Percentiles rank a stretch among this genome's conserved stretches.
These are phyloP conservation scores for Candida glucosophila DNA, from an alignment of 1,139 yeast species.

Conservation along the genomic window DNA sequence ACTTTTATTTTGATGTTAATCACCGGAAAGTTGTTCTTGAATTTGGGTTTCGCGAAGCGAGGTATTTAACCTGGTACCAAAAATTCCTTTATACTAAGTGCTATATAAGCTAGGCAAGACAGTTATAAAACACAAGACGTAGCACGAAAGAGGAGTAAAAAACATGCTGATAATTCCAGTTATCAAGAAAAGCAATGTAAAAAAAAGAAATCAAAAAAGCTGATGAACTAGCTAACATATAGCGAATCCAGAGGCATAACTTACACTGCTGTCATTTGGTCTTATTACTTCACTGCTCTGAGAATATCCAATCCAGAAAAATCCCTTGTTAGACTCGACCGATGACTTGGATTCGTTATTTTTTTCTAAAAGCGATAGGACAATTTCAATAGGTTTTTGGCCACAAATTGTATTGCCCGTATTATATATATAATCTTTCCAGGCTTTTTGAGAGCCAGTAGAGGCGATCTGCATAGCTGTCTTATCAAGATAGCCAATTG, in stretches of 20 bases:
- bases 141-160: too few species aligned
- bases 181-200: too few species aligned
- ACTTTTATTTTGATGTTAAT: too few species aligned
- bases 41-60: too few species aligned
- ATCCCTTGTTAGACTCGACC: slow-evolving; percentile 8
- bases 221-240: too few species aligned
- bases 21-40: too few species aligned
- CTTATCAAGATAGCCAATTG: slow-evolving; percentile 66
- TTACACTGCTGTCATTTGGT: slow-evolving; percentile 66
- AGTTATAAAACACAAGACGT: too few species aligned
- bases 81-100: too few species aligned
- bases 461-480: slow-evolving; percentile 61
- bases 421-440: slow-evolving; percentile 54
- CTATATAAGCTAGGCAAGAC: too few species aligned
- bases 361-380: slow-evolving; percentile 49
- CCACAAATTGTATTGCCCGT: slow-evolving; percentile 96
- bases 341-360: slow-evolving; percentile 6
- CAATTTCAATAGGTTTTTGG: slow-evolving; percentile 66
- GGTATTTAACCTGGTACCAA: too few species aligned
- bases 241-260: slow-evolving; percentile 80
- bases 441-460: slow-evolving; percentile 42
- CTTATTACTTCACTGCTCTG: slow-evolving; percentile 58
- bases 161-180: too few species aligned
- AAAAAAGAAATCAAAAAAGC: too few species aligned
- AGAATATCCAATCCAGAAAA: slow-evolving; percentile 74